Evolutionary conservation across 768 basidiomycete genomes (phyloP), one percentile per base, ranked within the genome.

Genomic region (Coprinopsis sp.): DNA sequence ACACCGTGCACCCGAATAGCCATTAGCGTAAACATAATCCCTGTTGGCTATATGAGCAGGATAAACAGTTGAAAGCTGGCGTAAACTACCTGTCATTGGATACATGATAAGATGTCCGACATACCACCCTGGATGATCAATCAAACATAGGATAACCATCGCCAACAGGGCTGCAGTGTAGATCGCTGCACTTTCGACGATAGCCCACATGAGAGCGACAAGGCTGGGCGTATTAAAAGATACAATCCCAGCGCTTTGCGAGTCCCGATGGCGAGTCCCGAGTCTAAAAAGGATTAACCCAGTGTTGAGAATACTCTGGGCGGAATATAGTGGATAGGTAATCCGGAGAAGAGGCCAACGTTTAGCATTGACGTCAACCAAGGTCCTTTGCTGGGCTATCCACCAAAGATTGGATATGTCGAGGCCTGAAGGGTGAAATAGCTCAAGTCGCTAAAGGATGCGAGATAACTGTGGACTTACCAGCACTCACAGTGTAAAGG

Each of bases 1-100:
- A 58, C 51, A 34, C 61, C 51, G 28, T 63, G 62, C 3, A 59
- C 55, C 6, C 64, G 55, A 2, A 65, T 58, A 14, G 62, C 62
- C 21, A 65, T 63, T 18, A 65, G 42, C n/a, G 61, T 58, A 39
- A 65, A 65, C 4, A 62, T 61, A 33, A 62, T 65, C 11, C 64
- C 64, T 65, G n/a, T 2, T 14, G 8, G 33, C 2, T 12, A 18
- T 10, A 25, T 3, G 6, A 3, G 27, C 14, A 25, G 30, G 6
- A 14, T 19, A 1, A 19, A 16, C 22, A 14, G 6, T 6, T 33
- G 31, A 42, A 34, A 37, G 12, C n/a, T 7, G 23, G 12, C 10
- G 8, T 6, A n/a, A 27, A 54, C 46, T 33, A 65, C 64, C 64
- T 18, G 63, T 63, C 37, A 55, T 60, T 1, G 64, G 64, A 13